Conservation (phyloP, 2,329 filamentous ascomycete genomes). For the Graphilbum ipis-grandicollis region DNA sequence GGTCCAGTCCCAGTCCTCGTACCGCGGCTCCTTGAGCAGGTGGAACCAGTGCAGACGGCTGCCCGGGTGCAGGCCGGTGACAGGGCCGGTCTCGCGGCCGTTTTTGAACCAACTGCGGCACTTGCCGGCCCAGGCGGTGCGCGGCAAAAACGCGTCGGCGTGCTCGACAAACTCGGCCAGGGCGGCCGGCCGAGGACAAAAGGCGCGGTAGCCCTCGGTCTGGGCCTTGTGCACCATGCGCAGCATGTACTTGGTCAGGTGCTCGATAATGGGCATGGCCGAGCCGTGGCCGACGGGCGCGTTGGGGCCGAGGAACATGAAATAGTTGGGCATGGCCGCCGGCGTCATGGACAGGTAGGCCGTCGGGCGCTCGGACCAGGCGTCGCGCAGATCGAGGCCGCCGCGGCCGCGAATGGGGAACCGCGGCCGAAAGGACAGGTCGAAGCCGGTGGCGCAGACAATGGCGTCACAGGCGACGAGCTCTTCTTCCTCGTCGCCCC, state of each 20-base stretch:
- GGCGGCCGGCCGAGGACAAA: slow-evolving; percentile 4
- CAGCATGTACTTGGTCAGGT: slow-evolving; percentile 4
- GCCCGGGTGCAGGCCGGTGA: slow-evolving; percentile 7
- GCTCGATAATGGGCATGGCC: slow-evolving; percentile 3
- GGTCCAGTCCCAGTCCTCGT: slow-evolving; percentile 8
- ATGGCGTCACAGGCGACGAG: slow-evolving; percentile 9
- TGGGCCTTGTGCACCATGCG: slow-evolving; percentile 2
- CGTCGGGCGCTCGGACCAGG: slow-evolving; percentile 8
- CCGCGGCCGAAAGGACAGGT: slow-evolving; percentile 13
- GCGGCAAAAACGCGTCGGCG: slow-evolving; percentile 15
- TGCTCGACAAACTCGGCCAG: slow-evolving; percentile 13
- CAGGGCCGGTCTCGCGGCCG: slow-evolving; percentile 5
- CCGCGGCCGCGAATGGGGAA: slow-evolving; percentile 14
- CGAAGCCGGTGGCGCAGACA: slow-evolving; percentile 23
- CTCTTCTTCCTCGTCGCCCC: slow-evolving; percentile 15
- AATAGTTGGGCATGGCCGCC: slow-evolving; percentile 8
- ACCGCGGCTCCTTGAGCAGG: slow-evolving; percentile 4
- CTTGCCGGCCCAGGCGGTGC: slow-evolving; percentile 14
- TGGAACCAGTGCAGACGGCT: slow-evolving; percentile 10
- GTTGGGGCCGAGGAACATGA: slow-evolving; percentile 5
- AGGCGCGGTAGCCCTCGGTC: not conserved
- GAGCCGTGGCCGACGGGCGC: slow-evolving; percentile 3
- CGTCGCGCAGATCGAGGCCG: slow-evolving; percentile 5
- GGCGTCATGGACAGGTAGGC: slow-evolving; percentile 7
- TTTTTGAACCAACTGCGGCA: slow-evolving; percentile 15